Percentiles rank a stretch among this genome's conserved stretches.
These are phyloP conservation scores for Akanthomyces muscarius DNA, from an alignment of 2,329 filamentous ascomycete species.

Conservation along the genomic window DNA sequence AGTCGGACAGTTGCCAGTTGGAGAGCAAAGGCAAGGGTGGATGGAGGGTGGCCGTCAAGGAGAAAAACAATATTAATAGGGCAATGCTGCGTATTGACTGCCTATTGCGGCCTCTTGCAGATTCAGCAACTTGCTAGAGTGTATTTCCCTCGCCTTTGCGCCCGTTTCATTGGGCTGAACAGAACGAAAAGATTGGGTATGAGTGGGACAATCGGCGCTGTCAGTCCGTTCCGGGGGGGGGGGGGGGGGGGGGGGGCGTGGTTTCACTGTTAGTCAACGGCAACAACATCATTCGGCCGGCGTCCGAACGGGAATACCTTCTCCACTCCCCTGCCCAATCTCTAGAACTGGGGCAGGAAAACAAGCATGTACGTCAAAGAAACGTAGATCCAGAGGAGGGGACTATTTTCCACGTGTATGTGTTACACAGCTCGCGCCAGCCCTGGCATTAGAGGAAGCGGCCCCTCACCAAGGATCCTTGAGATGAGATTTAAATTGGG, in stretches of 20 bases:
- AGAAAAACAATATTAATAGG: no score
- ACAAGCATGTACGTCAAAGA: neutral
- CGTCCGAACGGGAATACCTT: neutral
- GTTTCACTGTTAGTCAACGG: neutral
- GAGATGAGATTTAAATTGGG: constrained; percentile 9
- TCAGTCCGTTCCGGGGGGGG: no score
- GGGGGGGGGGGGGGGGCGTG: neutral
- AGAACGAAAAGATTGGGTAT: no score
- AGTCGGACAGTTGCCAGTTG: no score
- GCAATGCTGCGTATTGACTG: no score
- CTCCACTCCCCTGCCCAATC: neutral
- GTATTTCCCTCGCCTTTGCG: no score
- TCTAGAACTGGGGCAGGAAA: neutral
- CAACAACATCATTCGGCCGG: neutral
- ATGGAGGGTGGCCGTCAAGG: no score
- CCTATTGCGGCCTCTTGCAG: no score
- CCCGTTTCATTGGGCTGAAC: no score
- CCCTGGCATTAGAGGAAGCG: neutral
- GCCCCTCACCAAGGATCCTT: neutral
- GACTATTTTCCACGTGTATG: neutral
- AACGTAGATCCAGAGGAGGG: neutral
- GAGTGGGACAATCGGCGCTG: no score
- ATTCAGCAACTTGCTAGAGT: no score
- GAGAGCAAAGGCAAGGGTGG: no score
- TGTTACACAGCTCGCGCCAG: neutral